Percentiles rank a stretch among this genome's conserved stretches.
Evolutionary conservation across 1,284 basidiomycete species (phyloP).

Genomic region (Ustilago cynodontis): DNA sequence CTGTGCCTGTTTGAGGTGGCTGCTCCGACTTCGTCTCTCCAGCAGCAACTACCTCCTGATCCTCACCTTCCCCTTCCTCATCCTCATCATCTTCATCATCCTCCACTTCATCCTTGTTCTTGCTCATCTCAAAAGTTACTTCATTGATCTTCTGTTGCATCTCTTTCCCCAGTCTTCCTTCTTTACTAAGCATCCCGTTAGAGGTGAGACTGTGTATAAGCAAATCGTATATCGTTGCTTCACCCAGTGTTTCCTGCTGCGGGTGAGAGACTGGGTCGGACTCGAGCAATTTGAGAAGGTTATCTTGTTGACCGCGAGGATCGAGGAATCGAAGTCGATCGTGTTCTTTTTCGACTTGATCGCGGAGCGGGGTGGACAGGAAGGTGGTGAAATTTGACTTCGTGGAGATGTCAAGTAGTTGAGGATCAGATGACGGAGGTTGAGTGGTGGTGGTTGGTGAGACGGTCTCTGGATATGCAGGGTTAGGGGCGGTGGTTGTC

Average conservation of each 20-base stretch:
- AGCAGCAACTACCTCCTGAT: neutral
- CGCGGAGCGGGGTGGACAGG: slow-evolving; percentile 14
- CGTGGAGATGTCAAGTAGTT: slow-evolving; percentile 11
- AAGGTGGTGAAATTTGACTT: slow-evolving; percentile 17
- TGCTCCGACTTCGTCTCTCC: neutral
- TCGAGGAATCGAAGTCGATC: slow-evolving; percentile 22
- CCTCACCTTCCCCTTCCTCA: slow-evolving; percentile 1
- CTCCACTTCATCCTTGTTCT: slow-evolving; percentile 22
- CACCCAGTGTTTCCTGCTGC: neutral
- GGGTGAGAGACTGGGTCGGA: slow-evolving; percentile 13
- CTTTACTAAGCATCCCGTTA: slow-evolving; percentile 10
- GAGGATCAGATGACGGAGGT: too few species aligned
- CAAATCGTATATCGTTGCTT: slow-evolving; percentile 35
- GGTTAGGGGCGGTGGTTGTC: too few species aligned
- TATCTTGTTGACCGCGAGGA: slow-evolving; percentile 21
- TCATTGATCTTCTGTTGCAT: slow-evolving; percentile 2
- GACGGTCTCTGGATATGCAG: too few species aligned
- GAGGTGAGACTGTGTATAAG: slow-evolving; percentile 4
- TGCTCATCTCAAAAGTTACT: slow-evolving; percentile 7
- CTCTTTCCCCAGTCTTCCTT: slow-evolving; percentile 25
- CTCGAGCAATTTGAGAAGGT: slow-evolving; percentile 33
- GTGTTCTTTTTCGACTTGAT: slow-evolving; percentile 28
- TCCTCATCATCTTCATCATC: slow-evolving; percentile 32
- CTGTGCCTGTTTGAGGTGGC: neutral
- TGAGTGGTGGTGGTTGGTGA: neutral